Conservation (phyloP, 306 rosid species). For the Lathyrus oleraceus region DNA sequence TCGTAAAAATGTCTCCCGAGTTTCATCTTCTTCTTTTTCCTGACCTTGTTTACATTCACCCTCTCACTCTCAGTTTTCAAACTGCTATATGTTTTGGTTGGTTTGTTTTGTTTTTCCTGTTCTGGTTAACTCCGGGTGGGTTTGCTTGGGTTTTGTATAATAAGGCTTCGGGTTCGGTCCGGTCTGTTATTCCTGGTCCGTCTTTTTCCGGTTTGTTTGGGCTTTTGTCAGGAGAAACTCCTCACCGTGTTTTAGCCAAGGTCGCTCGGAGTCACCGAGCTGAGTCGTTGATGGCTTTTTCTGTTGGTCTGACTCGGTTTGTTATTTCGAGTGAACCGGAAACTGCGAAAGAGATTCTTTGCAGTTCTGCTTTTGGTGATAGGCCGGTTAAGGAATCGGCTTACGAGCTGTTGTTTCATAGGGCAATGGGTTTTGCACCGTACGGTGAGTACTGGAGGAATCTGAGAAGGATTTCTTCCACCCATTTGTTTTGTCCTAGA, state of each 20-base stretch:
- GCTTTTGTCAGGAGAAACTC: conserved; percentile 37
- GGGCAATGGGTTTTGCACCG: conserved; percentile 86
- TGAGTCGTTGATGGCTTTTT: conserved; percentile 61
- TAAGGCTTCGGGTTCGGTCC: conserved; percentile 17
- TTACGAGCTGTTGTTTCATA: conserved; percentile 66
- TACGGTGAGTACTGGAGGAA: conserved; percentile 81
- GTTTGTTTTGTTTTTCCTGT: conserved; percentile 15
- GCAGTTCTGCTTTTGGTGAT: conserved; percentile 61
- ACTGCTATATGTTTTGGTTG: conserved; percentile 26
- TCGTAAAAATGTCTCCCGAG: conserved; percentile 44
- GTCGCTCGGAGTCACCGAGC: conserved; percentile 43
- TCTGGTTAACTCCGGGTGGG: conserved; percentile 66
- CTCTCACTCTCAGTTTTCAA: conserved; percentile 40
- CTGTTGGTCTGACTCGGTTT: conserved; percentile 66
- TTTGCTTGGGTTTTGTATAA: conserved; percentile 61
- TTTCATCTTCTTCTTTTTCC: conserved; percentile 44
- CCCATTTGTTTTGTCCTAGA: conserved; percentile 56
- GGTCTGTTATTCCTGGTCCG: conserved; percentile 60
- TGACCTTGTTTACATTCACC: conserved; percentile 1
- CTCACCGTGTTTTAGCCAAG: conserved; percentile 50
- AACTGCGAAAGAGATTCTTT: conserved; percentile 66
- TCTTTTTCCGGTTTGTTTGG: conserved; percentile 33
- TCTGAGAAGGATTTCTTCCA: conserved; percentile 65
- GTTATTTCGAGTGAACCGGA: conserved; percentile 59
- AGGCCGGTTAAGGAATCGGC: conserved; percentile 80